Evolutionary conservation across 371 early-diverging fungal species (phyloP).

Genomic region (Mortierella sp.): DNA sequence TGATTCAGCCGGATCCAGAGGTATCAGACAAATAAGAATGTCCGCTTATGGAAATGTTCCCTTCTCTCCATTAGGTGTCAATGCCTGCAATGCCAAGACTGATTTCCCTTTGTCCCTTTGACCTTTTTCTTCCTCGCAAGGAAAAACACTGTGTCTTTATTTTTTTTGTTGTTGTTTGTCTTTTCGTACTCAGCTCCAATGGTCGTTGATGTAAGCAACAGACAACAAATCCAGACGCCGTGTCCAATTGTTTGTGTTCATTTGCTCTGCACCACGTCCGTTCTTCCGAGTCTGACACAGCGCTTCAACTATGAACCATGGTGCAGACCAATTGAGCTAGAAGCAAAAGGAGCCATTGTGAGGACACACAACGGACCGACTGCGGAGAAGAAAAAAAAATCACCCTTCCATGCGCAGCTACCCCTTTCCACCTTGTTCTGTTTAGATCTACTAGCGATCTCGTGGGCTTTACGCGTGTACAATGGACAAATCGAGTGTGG

Average conservation of each 20-base stretch:
- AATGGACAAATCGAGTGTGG: too few relatives aligned
- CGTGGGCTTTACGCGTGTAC: too few relatives aligned
- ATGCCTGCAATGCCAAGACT: not conserved
- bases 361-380: not conserved
- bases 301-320: too few relatives aligned
- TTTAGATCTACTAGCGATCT: not conserved
- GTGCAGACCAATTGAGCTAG: too few relatives aligned
- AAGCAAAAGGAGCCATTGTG: too few relatives aligned
- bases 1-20: not conserved
- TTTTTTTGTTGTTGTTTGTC: not conserved
- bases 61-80: not conserved
- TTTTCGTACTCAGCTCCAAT: not conserved
- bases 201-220: not conserved
- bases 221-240: not conserved
- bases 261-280: too few relatives aligned
- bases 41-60: constrained; percentile 4
- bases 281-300: too few relatives aligned
- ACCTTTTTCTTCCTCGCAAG: too few relatives aligned
- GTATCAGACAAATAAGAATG: not conserved
- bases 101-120: not conserved
- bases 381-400: constrained; percentile 4
- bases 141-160: too few relatives aligned
- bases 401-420: not conserved
- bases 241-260: too few relatives aligned
- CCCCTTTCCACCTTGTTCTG: not conserved